Evolutionary conservation across 495 filamentous ascomycete genomes (phyloP).

Genomic region (Aspergillus bridgeri): DNA sequence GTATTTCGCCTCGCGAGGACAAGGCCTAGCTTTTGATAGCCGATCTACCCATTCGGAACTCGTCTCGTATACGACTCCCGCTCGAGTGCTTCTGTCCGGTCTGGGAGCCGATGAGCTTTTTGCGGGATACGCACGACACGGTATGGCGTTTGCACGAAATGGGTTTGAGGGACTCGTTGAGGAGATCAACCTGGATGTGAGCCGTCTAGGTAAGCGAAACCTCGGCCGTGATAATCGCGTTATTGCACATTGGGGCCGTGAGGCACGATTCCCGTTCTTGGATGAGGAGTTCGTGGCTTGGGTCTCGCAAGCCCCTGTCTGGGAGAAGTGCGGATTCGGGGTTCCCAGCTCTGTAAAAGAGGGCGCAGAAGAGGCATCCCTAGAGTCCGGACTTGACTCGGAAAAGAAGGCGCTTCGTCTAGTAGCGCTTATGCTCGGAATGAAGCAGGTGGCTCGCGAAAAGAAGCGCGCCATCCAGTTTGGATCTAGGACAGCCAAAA

Average conservation of each 20-base stretch:
- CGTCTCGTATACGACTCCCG: slow-evolving; percentile 59
- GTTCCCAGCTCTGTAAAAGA: slow-evolving; percentile 10
- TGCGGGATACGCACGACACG: slow-evolving; percentile 85
- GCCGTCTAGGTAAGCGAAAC: slow-evolving; percentile 85
- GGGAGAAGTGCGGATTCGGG: slow-evolving; percentile 82
- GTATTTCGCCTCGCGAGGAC: slow-evolving; percentile 87
- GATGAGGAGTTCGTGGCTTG: slow-evolving; percentile 83
- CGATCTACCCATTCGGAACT: slow-evolving; percentile 6
- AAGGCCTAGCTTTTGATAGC: slow-evolving; percentile 42
- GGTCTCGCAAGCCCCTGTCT: slow-evolving; percentile 68
- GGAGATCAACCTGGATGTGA: slow-evolving; percentile 83
- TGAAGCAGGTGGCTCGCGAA: slow-evolving; percentile 67
- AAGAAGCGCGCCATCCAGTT: slow-evolving; percentile 96
- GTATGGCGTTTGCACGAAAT: slow-evolving; percentile 63
- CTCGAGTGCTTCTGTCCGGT: slow-evolving; percentile 84
- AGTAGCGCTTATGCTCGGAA: slow-evolving; percentile 69
- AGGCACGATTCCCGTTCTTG: slow-evolving; percentile 87
- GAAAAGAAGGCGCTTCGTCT: slow-evolving; percentile 81
- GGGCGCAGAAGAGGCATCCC: slow-evolving; percentile 2
- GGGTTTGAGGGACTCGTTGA: slow-evolving; percentile 70
- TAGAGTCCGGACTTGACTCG: slow-evolving; percentile 52
- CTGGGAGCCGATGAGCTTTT: slow-evolving; percentile 97
- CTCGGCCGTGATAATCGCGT: slow-evolving; percentile 91
- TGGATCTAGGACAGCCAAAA: slow-evolving; percentile 80
- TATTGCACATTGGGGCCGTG: slow-evolving; percentile 84